These are phyloP conservation scores for Boletellus ananas DNA, from an alignment of 768 basidiomycete species.

Conservation along the genomic window DNA sequence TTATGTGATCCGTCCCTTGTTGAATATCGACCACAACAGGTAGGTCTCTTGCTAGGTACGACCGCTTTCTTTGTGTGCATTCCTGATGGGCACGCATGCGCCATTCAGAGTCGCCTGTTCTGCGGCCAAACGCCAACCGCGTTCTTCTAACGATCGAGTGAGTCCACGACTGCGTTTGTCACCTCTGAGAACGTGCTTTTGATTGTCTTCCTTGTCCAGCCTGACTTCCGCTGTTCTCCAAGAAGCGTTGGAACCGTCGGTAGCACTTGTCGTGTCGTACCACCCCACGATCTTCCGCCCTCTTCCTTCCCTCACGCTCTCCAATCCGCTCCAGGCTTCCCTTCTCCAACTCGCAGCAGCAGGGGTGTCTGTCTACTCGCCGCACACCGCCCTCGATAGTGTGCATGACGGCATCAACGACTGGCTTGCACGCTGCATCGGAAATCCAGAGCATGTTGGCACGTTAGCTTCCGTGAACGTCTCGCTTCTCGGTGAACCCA, in stretches of 20 bases:
- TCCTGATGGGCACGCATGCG: conserved; percentile 1
- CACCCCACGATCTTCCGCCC: conserved; percentile 83
- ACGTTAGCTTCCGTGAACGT: conserved; percentile 25
- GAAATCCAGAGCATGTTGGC: conserved; percentile 31
- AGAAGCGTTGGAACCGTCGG: conserved; percentile 59
- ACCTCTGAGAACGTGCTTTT: conserved; percentile 7
- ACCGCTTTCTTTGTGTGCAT: not conserved
- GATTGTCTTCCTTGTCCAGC: conserved; percentile 40
- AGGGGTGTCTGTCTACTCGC: conserved; percentile 82
- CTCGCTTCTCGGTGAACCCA: conserved; percentile 39
- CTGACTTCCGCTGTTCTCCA: conserved; percentile 66
- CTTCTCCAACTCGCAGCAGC: conserved; percentile 76
- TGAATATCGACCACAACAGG: conserved; percentile 37
- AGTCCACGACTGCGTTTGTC: conserved; percentile 13
- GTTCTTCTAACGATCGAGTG: conserved; percentile 74
- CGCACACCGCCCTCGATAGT: conserved; percentile 88
- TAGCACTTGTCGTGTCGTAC: conserved; percentile 73
- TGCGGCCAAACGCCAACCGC: conserved; percentile 41
- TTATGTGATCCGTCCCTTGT: conserved; percentile 1
- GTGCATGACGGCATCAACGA: conserved; percentile 86
- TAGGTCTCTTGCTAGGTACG: conserved; percentile 71
- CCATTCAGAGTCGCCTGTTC: conserved; percentile 51
- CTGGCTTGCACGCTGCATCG: conserved; percentile 67
- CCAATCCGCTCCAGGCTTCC: conserved; percentile 73
- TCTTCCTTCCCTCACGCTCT: conserved; percentile 70